These are phyloP conservation scores for Hygrophoropsis aurantiaca DNA, from an alignment of 768 basidiomycete species.

Conservation along the genomic window DNA sequence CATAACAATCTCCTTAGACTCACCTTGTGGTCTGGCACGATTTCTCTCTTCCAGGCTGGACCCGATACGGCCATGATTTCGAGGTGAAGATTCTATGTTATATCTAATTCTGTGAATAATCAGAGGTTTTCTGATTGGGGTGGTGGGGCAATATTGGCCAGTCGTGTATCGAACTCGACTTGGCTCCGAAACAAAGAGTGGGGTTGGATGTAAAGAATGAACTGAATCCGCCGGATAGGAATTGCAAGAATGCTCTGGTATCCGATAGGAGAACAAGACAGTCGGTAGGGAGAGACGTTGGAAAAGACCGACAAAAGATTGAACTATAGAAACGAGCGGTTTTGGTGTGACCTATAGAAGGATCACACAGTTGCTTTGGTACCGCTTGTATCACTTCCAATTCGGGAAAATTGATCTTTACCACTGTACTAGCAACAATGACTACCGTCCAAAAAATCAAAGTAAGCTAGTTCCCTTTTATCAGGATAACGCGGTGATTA, in stretches of 20 bases:
- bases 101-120: slow-evolving; percentile 22
- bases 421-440: slow-evolving; percentile 41
- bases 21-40: slow-evolving; percentile 97
- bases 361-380: slow-evolving; percentile 8
- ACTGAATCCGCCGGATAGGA: slow-evolving; percentile 1
- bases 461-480: slow-evolving; percentile 35
- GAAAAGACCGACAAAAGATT: slow-evolving; percentile 3
- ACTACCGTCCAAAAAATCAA: slow-evolving; percentile 92
- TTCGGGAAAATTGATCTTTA: not conserved
- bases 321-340: not conserved
- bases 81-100: slow-evolving; percentile 11
- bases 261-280: slow-evolving; percentile 11
- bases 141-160: slow-evolving; percentile 29
- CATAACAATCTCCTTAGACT: slow-evolving; percentile 11
- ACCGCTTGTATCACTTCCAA: slow-evolving; percentile 3
- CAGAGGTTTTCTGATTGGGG: slow-evolving; percentile 18
- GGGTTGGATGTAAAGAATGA: slow-evolving; percentile 21
- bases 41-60: slow-evolving; percentile 94
- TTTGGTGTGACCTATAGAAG: not conserved
- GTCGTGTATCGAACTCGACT: slow-evolving; percentile 29
- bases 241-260: slow-evolving; percentile 1
- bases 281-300: slow-evolving; percentile 21
- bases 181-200: slow-evolving; percentile 20
- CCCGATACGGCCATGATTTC: slow-evolving; percentile 44
- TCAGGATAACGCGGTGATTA: slow-evolving; percentile 14